Evolutionary conservation across 2,329 filamentous ascomycete genomes (phyloP), one percentile per base, ranked within the genome.

Genomic region (Sarocladium brachiariae): DNA sequence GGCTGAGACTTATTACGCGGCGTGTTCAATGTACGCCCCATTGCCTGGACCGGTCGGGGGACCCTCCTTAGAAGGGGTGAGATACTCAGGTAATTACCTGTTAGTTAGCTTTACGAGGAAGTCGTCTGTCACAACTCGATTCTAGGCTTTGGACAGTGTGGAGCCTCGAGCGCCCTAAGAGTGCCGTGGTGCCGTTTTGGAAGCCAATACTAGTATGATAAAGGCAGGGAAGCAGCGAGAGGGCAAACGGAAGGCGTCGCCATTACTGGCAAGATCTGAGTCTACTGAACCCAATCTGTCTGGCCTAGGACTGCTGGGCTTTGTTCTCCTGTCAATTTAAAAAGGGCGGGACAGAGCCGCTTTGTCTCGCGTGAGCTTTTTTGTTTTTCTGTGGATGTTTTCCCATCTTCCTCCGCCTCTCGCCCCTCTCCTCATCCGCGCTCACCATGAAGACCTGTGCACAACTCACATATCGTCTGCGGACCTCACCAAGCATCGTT

Each of bases 391-490:
- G 27, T 30, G 7, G 27, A 30, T 35, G n/a, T 8, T 35, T 18
- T 18, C 33, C n/a, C 14, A 7, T 13, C 16, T 35, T 14, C n/a
- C n/a, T 35, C 33, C 33, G 10, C n/a, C 33, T 9, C 33, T n/a
- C 33, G 16, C n/a, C 11, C 33, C 11, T 31, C 33, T 35, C n/a
- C n/a, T 18, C 30, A 31, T 37, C 16, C 34, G 34, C 16, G n/a
- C 27, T 16, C 21, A 43, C 6, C 3, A 43, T 43, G 39, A 43
- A 43, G n/a, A 10, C 21, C 14, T 43, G 6, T 18, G 23, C 11
- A 14, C 39, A 19, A 16, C 11, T 43, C 23, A 16, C 19, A 34
- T 34, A 50, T 49, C 18, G 49, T 55, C 46, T 14, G 45, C 21
- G 45, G 51, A 16, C 50, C 49, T 43, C 39, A 25, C 23, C 39